Conservation (phyloP, 2,329 filamentous ascomycete species). For the Colletotrichum caudatum region DNA sequence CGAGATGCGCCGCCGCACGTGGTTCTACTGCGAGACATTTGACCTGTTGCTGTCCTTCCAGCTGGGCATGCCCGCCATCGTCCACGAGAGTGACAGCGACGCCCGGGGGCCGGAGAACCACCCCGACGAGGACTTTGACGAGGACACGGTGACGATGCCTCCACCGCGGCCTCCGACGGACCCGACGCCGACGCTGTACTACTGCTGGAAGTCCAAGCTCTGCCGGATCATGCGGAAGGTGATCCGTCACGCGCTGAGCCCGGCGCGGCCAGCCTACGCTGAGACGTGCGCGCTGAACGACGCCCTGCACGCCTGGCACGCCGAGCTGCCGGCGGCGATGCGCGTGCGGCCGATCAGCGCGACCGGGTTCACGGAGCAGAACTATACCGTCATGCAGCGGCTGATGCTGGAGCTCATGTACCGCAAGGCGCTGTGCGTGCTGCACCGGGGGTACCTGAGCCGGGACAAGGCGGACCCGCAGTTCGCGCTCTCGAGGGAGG, state of each 20-base stretch:
- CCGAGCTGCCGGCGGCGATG: conserved; percentile 55
- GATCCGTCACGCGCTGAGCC: conserved; percentile 56
- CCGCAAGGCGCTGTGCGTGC: conserved; percentile 61
- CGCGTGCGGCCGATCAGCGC: conserved; percentile 56
- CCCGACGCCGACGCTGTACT: conserved; percentile 57
- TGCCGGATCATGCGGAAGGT: conserved; percentile 58
- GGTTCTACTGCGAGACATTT: conserved; percentile 61
- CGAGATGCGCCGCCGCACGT: conserved; percentile 63
- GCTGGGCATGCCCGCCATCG: conserved; percentile 64
- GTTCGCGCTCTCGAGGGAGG: conserved; percentile 55
- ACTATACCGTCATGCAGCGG: conserved; percentile 61
- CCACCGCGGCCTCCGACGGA: conserved; percentile 57
- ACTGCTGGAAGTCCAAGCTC: conserved; percentile 57
- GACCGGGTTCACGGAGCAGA: conserved; percentile 58
- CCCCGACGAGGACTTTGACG: conserved; percentile 64
- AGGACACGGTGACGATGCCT: conserved; percentile 57
- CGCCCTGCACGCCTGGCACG: conserved; percentile 54
- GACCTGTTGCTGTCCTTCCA: conserved; percentile 64
- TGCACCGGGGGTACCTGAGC: conserved; percentile 62
- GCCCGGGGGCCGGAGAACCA: conserved; percentile 60
- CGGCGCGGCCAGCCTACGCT: conserved; percentile 52
- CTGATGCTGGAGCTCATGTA: conserved; percentile 63
- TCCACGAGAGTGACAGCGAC: conserved; percentile 61
- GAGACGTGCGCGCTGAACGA: conserved; percentile 53
- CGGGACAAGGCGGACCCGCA: conserved; percentile 51